Base-by-base conservation (phyloP, 2,329 filamentous ascomycete species). In the Aspergillus melleus region DNA sequence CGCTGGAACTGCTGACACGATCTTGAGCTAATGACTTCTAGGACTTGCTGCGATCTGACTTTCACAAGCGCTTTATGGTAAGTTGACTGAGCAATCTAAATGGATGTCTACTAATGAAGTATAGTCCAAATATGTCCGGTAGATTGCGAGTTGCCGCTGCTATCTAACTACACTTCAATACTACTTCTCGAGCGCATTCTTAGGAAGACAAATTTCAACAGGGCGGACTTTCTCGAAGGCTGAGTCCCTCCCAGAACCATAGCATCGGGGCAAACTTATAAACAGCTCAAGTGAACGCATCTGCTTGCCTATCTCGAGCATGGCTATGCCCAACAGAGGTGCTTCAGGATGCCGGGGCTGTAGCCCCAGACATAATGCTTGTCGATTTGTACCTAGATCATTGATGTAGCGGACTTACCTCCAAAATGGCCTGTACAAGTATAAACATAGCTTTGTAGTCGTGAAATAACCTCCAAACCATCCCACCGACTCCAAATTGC, bases 31-130 rank as follows among this genome's bases (percentile, higher is more conserved):
- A 69, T 47, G n/a, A 20, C 12, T 10, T 55, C 22, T 47, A 91
- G 88, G 90, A 98, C 77, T 83, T 96, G 71, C 80, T 98, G 64
- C 88, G 94, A 63, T 97, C 92, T 30, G 95, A 99, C 77, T 99
- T 99, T 77, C 95, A 99, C 81, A 95, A 93, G 79, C 88, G 92
- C 64, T 99, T 99, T 77, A 99, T 99, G 95, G 84, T 84, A 76
- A 61, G 72, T 29, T 63, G 61, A 19, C 5, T 24, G 12, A 19
- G 9, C 8, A 16, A 2, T 49, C 30, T 20, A 47, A 29, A 11
- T 36, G 10, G 14, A 39, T 52, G 4, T 46, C 19, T 36, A 19
- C 42, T 55, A 32, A 55, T 26, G 9, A 14, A 1, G 24, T 30
- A 26, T 54, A 81, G 79, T 79, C 76, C 49, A 82, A 81, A 70